Evolutionary conservation across 192 early-diverging fungal species (phyloP).

Genomic region (Oehlia diaphana): DNA sequence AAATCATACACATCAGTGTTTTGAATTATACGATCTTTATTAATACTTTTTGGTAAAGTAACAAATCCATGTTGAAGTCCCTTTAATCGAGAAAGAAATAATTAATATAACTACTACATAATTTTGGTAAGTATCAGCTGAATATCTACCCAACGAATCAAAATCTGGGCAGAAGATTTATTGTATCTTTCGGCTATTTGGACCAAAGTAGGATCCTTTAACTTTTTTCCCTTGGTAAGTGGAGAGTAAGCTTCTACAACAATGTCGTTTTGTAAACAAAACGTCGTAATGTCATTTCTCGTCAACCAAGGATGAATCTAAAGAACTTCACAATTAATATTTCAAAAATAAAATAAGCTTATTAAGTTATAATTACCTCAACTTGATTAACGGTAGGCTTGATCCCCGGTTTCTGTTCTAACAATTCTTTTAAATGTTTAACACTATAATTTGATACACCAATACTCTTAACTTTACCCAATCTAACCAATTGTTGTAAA

Average conservation of each 20-base stretch:
- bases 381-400: constrained; percentile 57
- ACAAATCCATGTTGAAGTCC: constrained; percentile 56
- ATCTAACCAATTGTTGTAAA: constrained; percentile 46
- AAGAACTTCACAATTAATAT: background rate
- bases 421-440: constrained; percentile 51
- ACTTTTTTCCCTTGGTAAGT: constrained; percentile 49
- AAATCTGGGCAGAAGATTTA: constrained; percentile 56
- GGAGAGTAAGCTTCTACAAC: constrained; percentile 59
- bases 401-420: constrained; percentile 39
- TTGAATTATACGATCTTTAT: constrained; percentile 51
- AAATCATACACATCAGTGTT: constrained; percentile 64
- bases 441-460: constrained; percentile 61
- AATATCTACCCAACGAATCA: constrained; percentile 52
- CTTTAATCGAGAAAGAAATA: background rate
- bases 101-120: background rate
- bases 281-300: constrained; percentile 45
- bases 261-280: constrained; percentile 49
- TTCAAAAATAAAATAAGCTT: background rate
- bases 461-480: constrained; percentile 55
- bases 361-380: constrained; percentile 38
- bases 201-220: constrained; percentile 48
- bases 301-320: constrained; percentile 49
- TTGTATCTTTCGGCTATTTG: constrained; percentile 51
- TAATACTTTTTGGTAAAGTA: constrained; percentile 57
- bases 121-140: background rate